Evolutionary conservation across 805 yeast species (phyloP).

Genomic region (Yarrowia porcina): DNA sequence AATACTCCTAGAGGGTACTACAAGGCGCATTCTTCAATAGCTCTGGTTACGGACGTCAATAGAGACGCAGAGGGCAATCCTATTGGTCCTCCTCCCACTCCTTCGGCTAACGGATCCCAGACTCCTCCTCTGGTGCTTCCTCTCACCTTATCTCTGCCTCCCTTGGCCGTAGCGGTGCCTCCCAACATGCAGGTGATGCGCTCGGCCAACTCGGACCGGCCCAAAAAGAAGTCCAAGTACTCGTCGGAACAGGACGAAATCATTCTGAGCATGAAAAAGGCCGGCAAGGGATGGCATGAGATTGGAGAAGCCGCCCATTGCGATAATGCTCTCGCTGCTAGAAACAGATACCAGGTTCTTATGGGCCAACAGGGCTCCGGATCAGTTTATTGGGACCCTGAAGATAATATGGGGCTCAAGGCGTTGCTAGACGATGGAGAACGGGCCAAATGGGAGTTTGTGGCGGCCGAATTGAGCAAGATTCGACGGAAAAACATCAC

Average conservation of each 20-base stretch:
- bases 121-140: conserved; percentile 19
- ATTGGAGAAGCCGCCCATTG: conserved; percentile 64
- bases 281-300: conserved; percentile 69
- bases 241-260: conserved; percentile 63
- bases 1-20: conserved; percentile 2
- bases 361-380: conserved; percentile 83
- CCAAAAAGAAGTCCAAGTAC: conserved; percentile 65
- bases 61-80: conserved; percentile 42
- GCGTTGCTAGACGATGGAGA: conserved; percentile 65
- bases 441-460: conserved; percentile 61
- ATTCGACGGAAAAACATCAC: conserved; percentile 49
- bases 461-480: conserved; percentile 60
- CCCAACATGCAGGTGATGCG: conserved; percentile 45
- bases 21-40: conserved; percentile 66
- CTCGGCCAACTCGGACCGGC: conserved; percentile 45
- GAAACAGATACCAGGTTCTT: conserved; percentile 74
- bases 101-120: not conserved
- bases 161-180: conserved; percentile 43
- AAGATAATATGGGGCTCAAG: conserved; percentile 52
- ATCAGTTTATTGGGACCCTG: conserved; percentile 57
- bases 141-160: conserved; percentile 47
- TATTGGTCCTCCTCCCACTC: not conserved
- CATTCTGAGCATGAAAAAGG: conserved; percentile 57
- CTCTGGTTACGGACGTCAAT: conserved; percentile 72
- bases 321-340: conserved; percentile 66